These are phyloP conservation scores for Triticum dicoccoides DNA, from an alignment of 176 grass and related monocot genomes.

Conservation along the genomic window DNA sequence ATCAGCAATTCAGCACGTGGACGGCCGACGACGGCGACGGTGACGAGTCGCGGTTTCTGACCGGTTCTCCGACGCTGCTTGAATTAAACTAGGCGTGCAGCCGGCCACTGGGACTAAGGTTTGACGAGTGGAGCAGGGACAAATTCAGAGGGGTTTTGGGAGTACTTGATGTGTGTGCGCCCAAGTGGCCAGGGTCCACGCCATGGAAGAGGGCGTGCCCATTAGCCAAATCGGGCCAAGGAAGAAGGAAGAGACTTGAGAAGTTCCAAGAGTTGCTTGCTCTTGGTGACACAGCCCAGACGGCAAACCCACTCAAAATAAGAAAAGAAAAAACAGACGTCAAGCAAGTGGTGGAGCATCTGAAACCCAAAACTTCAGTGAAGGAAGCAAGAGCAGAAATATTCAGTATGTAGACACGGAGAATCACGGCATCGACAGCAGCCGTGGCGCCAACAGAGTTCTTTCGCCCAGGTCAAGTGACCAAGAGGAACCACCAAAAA, in stretches of 20 bases:
- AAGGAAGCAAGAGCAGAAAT: background rate
- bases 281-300: constrained; percentile 26
- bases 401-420: background rate
- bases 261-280: no score
- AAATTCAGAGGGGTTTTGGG: background rate
- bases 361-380: background rate
- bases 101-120: background rate
- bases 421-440: no score
- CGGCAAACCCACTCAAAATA: background rate
- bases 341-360: no score
- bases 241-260: background rate
- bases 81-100: background rate
- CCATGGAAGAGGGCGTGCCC: background rate
- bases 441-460: no score
- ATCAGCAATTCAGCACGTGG: background rate
- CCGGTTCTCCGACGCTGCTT: background rate
- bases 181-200: background rate
- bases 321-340: no score
- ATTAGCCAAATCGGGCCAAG: background rate
- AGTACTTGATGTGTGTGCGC: background rate
- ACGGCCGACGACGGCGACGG: background rate
- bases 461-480: no score
- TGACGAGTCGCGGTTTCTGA: background rate
- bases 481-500: background rate
- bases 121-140: constrained; percentile 20